phyloP scores from a whole-genome alignment of 148 eudicot species.

The Rhododendron ovatum region DNA sequence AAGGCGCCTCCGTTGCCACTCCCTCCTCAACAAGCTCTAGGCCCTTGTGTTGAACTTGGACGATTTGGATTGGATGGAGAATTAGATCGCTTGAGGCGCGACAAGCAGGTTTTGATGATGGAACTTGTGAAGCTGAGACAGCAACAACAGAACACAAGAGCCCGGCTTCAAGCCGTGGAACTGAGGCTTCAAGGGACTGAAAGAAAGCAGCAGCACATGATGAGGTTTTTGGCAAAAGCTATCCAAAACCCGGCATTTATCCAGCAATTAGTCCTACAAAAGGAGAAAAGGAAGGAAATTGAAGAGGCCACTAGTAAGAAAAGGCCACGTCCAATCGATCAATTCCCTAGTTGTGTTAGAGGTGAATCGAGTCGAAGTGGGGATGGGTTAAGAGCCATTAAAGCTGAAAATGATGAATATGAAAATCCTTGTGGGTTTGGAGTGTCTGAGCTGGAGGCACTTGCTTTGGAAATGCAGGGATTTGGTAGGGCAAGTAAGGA shows the following conservation, averaged over 20 bases:
- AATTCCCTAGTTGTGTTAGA: conserved; percentile 9
- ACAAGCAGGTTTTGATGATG: conserved; percentile 57
- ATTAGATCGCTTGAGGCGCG: conserved; percentile 52
- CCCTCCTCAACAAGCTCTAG: conserved; percentile 37
- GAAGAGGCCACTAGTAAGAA: conserved; percentile 57
- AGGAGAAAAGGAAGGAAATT: conserved; percentile 50
- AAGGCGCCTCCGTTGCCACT: conserved; percentile 40
- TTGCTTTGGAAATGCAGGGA: conserved; percentile 90
- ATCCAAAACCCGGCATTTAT: conserved; percentile 76
- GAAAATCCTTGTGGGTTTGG: conserved; percentile 23
- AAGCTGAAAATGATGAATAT: conserved; percentile 53
- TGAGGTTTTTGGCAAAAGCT: conserved; percentile 82
- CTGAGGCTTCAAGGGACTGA: conserved; percentile 67
- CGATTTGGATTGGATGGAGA: conserved; percentile 57
- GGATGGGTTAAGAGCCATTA: conserved; percentile 16
- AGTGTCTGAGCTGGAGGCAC: conserved; percentile 85
- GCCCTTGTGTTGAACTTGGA: conserved; percentile 62
- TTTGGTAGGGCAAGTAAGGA: conserved; percentile 47
- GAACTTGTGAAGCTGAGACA: conserved; percentile 80
- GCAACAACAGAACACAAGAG: conserved; percentile 61
- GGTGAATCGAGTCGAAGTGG: conserved; percentile 32
- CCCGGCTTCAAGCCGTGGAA: conserved; percentile 66
- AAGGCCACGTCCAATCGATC: conserved; percentile 59
- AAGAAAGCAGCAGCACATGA: conserved; percentile 79
- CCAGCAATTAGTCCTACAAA: conserved; percentile 50